These are phyloP conservation scores for Solanum lycopersicoides DNA, from an alignment of 257 asterid species.

Conservation along the genomic window DNA sequence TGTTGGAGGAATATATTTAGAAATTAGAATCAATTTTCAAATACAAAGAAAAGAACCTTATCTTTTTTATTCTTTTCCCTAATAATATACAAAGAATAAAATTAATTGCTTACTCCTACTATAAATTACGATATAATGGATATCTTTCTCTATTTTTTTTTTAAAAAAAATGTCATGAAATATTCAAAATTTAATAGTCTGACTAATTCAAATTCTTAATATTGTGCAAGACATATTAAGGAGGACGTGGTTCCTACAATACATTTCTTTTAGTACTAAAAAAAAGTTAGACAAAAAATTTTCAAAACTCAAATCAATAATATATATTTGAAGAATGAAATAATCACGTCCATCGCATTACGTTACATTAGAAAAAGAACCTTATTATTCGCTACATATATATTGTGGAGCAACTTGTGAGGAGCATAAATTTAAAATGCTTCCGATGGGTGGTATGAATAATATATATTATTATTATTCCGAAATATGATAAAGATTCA, in stretches of 20 bases:
- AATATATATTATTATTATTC: no score
- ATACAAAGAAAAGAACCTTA: constrained; percentile 40
- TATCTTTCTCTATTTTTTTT: background rate
- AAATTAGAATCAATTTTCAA: constrained; percentile 30
- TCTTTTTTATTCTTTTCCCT: background rate
- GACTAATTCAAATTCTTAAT: background rate
- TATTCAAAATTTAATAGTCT: background rate
- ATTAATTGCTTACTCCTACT: background rate
- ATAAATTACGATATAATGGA: background rate
- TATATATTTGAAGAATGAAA: no score
- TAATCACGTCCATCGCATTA: no score
- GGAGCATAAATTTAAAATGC: constrained; percentile 21
- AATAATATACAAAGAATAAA: background rate
- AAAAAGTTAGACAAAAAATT: no score
- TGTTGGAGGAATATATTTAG: constrained; percentile 23
- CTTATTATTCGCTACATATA: no score
- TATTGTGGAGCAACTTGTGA: no score
- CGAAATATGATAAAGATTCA: no score
- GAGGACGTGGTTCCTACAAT: background rate
- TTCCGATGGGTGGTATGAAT: constrained; percentile 1
- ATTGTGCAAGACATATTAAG: background rate
- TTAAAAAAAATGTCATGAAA: background rate
- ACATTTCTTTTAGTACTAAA: background rate
- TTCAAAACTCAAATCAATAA: background rate
- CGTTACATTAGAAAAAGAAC: no score